Percentiles rank a stretch among this genome's conserved stretches.
Evolutionary conservation across 23 red algal genomes (phyloP).

Genomic region (Gracilariopsis chorda): DNA sequence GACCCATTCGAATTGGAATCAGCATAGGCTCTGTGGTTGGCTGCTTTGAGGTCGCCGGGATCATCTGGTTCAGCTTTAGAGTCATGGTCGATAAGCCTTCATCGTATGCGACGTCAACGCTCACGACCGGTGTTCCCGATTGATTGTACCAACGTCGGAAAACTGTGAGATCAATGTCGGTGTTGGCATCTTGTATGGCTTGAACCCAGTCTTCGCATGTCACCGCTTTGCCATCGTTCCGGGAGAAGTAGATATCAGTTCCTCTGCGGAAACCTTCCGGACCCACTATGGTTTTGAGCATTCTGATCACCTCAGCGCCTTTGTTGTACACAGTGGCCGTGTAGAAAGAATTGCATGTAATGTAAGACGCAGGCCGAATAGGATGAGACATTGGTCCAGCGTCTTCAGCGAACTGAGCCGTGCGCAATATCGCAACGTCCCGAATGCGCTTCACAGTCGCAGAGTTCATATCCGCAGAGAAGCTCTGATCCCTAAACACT

Average conservation of each 20-base stretch:
- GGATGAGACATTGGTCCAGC: conserved; percentile 98
- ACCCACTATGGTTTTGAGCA: conserved; percentile 84
- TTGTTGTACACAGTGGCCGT: conserved; percentile 96
- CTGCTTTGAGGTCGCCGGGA: conserved; percentile 82
- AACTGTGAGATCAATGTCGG: conserved; percentile 56
- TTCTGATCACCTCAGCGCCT: conserved; percentile 95
- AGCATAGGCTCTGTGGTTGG: conserved; percentile 61
- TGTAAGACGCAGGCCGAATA: conserved; percentile 86
- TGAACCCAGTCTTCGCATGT: conserved; percentile 96
- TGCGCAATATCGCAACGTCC: conserved; percentile 78
- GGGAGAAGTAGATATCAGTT: conserved; percentile 96
- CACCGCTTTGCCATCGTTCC: conserved; percentile 95
- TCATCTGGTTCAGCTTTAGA: conserved; percentile 63
- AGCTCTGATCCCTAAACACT: conserved; percentile 94
- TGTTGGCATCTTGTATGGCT: conserved; percentile 87
- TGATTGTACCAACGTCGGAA: conserved; percentile 94
- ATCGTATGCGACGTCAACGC: conserved; percentile 48
- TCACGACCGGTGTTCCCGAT: conserved; percentile 85
- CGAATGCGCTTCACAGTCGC: conserved; percentile 87
- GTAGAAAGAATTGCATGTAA: conserved; percentile 93
- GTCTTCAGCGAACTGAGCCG: conserved; percentile 95
- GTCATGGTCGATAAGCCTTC: conserved; percentile 35
- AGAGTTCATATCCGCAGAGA: conserved; percentile 86
- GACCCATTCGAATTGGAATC: conserved; percentile 84
- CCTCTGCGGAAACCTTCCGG: conserved; percentile 89